A percentile compares a stretch with the other conserved stretches of the same genome.
Evolutionary conservation across 805 yeast genomes (phyloP).

Genomic region (Lipomyces yamadae): DNA sequence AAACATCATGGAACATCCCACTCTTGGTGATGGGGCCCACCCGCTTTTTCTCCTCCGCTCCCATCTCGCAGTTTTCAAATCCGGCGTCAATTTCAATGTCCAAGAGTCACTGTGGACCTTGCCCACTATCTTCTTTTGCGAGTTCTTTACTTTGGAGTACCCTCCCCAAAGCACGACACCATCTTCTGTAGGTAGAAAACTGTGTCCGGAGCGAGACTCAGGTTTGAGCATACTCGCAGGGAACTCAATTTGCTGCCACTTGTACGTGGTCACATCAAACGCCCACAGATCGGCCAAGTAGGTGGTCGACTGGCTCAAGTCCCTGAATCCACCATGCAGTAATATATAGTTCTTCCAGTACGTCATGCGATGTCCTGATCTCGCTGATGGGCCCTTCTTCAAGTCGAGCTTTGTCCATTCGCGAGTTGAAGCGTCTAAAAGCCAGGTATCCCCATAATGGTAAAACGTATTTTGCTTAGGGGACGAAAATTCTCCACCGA

Average conservation of each 20-base stretch:
- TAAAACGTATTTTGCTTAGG: constrained; percentile 95
- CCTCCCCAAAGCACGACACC: constrained; percentile 94
- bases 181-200: constrained; percentile 73
- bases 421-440: constrained; percentile 77
- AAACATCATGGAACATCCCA: constrained; percentile 87
- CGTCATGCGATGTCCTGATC: constrained; percentile 91
- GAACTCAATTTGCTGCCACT: constrained; percentile 88
- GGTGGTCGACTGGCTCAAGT: constrained; percentile 80
- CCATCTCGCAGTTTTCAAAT: constrained; percentile 76
- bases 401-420: constrained; percentile 90
- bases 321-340: constrained; percentile 91
- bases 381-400: constrained; percentile 71
- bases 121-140: constrained; percentile 85
- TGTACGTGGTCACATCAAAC: constrained; percentile 84
- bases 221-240: constrained; percentile 82
- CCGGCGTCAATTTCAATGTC: constrained; percentile 84
- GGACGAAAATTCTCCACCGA: constrained; percentile 96
- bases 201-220: constrained; percentile 93
- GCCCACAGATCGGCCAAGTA: constrained; percentile 89
- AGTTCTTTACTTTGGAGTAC: constrained; percentile 86
- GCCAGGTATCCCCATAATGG: constrained; percentile 96
- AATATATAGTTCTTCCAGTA: constrained; percentile 90
- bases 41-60: constrained; percentile 90
- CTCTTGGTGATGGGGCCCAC: constrained; percentile 88
- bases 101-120: constrained; percentile 86